phyloP scores from a whole-genome alignment of 2,329 filamentous ascomycete species.

The Lachnellula subtilissima region DNA sequence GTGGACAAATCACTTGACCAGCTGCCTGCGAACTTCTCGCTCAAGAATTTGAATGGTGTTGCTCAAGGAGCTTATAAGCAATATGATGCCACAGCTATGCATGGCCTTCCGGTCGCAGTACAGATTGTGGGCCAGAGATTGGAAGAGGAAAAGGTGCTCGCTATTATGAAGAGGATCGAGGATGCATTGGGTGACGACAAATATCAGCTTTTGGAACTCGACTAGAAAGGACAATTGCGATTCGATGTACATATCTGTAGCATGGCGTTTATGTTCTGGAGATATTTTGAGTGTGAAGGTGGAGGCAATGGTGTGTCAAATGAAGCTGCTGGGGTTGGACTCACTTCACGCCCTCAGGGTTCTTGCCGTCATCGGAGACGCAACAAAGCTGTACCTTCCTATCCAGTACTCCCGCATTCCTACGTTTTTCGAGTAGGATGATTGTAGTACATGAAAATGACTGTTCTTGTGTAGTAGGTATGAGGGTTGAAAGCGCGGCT shows the following conservation, averaged over 20 bases:
- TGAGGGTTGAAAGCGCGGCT: not conserved
- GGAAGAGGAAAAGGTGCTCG: conserved; percentile 32
- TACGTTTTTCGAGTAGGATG: not conserved
- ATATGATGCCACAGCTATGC: conserved; percentile 79
- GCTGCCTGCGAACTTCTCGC: conserved; percentile 55
- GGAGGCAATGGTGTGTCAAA: not conserved
- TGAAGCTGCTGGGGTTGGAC: not conserved
- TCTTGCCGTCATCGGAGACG: not conserved
- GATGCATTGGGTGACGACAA: conserved; percentile 59
- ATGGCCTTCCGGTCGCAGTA: conserved; percentile 79
- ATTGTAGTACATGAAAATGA: not conserved
- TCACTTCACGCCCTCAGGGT: not conserved
- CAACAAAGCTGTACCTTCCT: not conserved
- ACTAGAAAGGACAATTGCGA: conserved; percentile 12
- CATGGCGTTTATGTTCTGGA: not conserved
- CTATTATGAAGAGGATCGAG: conserved; percentile 52
- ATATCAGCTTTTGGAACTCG: conserved; percentile 45
- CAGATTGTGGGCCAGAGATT: conserved; percentile 31
- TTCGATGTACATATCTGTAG: not conserved
- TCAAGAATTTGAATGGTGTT: conserved; percentile 68
- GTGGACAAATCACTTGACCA: conserved; percentile 68
- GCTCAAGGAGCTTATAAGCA: conserved; percentile 79
- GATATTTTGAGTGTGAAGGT: not conserved
- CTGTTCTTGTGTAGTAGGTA: not conserved
- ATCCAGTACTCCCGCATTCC: not conserved